These are phyloP conservation scores for Hapsidospora chrysogenum DNA, from an alignment of 495 filamentous ascomycete species.

Conservation along the genomic window DNA sequence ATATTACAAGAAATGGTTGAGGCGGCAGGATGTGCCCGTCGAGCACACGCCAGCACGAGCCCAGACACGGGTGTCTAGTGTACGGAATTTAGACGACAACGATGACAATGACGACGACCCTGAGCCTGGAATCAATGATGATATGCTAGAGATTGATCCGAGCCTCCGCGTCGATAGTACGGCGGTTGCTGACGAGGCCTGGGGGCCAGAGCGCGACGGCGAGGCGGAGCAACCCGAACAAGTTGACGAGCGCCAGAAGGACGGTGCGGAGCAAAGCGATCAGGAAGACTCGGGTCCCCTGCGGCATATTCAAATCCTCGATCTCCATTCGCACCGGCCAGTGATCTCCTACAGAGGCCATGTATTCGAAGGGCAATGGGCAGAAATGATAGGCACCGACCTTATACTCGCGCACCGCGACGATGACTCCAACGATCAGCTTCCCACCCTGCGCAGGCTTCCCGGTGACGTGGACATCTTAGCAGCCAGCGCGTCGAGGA, in stretches of 20 bases:
- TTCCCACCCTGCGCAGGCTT: constrained; percentile 25
- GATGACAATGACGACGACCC: constrained; percentile 15
- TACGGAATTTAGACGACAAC: constrained; percentile 6
- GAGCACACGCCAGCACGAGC: not conserved
- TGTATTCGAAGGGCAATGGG: constrained; percentile 63
- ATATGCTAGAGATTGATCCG: constrained; percentile 5
- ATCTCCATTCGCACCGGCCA: constrained; percentile 54
- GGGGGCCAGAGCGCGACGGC: too few species aligned
- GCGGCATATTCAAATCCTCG: constrained; percentile 58
- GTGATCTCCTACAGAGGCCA: constrained; percentile 58
- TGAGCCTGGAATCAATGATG: constrained; percentile 7
- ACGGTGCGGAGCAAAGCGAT: not conserved
- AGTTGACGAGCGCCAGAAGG: not conserved
- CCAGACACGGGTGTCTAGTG: too few species aligned
- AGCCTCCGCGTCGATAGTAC: too few species aligned
- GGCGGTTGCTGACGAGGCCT: too few species aligned
- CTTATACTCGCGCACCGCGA: constrained; percentile 46
- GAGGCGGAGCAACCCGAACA: not conserved
- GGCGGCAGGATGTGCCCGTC: constrained; percentile 1
- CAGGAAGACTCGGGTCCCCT: constrained; percentile 6
- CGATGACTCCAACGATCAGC: constrained; percentile 14
- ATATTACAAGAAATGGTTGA: constrained; percentile 19
- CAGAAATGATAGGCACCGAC: constrained; percentile 63
- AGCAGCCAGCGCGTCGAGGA: constrained; percentile 34
- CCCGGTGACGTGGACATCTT: constrained; percentile 41